These are phyloP conservation scores for Ophiocordyceps robertsii DNA, from an alignment of 2,329 filamentous ascomycete species.

Conservation along the genomic window DNA sequence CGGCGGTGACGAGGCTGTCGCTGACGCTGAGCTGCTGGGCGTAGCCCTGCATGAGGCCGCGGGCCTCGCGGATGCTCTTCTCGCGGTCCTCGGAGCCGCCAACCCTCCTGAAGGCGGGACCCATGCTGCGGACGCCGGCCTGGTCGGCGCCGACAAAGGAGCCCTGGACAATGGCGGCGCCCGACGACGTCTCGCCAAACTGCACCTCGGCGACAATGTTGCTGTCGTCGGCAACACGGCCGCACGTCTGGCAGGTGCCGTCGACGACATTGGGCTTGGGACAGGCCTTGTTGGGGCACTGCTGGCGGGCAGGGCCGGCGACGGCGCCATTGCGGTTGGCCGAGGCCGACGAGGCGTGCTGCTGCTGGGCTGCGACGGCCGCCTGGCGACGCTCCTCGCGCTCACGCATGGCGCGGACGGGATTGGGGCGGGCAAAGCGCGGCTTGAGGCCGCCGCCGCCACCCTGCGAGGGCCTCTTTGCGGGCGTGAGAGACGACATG, in stretches of 20 bases:
- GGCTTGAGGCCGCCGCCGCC: slow-evolving; percentile 17
- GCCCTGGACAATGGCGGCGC: slow-evolving; percentile 82
- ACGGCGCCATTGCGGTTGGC: slow-evolving; percentile 16
- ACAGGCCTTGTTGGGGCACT: slow-evolving; percentile 47
- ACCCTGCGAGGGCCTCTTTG: slow-evolving; percentile 15
- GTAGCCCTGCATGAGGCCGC: slow-evolving; percentile 48
- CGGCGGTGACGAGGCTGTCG: slow-evolving; percentile 49
- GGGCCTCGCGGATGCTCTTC: slow-evolving; percentile 44
- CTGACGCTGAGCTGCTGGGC: slow-evolving; percentile 44
- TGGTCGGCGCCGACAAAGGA: slow-evolving; percentile 79
- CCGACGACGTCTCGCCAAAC: slow-evolving; percentile 77
- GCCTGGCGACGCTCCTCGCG: slow-evolving; percentile 30
- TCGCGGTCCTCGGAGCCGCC: slow-evolving; percentile 46
- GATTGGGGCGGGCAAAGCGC: slow-evolving; percentile 30
- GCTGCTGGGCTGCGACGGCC: slow-evolving; percentile 9
- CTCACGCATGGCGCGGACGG: slow-evolving; percentile 37
- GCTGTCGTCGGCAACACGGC: slow-evolving; percentile 68
- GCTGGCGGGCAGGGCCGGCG: slow-evolving; percentile 21
- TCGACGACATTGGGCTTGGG: slow-evolving; percentile 48
- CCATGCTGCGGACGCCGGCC: slow-evolving; percentile 57
- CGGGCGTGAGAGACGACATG: slow-evolving; percentile 34
- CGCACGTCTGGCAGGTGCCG: slow-evolving; percentile 70
- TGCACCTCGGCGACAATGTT: slow-evolving; percentile 87
- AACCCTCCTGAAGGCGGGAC: slow-evolving; percentile 46
- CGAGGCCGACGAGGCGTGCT: slow-evolving; percentile 14